These are phyloP conservation scores for Phytophthora fragariae DNA, from an alignment of 352 stramenopile species.

Conservation along the genomic window DNA sequence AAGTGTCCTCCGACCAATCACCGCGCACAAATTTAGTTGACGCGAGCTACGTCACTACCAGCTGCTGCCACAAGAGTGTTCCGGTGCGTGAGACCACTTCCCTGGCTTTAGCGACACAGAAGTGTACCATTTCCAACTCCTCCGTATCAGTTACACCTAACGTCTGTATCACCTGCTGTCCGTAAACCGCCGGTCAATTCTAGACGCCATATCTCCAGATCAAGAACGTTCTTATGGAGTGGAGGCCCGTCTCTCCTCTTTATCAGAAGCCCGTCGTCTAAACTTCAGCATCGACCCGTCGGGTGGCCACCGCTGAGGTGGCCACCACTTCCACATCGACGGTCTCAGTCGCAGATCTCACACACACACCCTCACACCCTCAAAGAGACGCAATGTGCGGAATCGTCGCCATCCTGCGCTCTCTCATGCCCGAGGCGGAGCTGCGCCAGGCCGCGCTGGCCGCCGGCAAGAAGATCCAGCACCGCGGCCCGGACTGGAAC, in stretches of 20 bases:
- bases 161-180: background rate
- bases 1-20: background rate
- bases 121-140: background rate
- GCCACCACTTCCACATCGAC: conserved; percentile 29
- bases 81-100: background rate
- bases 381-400: conserved; percentile 91
- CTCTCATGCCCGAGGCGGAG: conserved; percentile 92
- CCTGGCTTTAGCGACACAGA: background rate
- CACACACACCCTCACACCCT: background rate
- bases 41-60: background rate
- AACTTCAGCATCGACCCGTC: conserved; percentile 1
- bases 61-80: background rate
- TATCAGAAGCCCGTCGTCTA: conserved; percentile 21
- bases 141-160: background rate
- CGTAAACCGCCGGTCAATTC: background rate
- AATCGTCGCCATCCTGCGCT: conserved; percentile 98
- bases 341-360: background rate
- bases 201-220: background rate
- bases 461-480: conserved; percentile 95
- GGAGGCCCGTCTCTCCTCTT: background rate
- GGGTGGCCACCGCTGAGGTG: background rate
- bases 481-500: conserved; percentile 98
- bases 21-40: background rate
- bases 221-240: conserved; percentile 56
- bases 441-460: conserved; percentile 95